A percentile compares a stretch with the other conserved stretches of the same genome.
phyloP scores from a whole-genome alignment of 805 yeast genomes.

The Debaryomyces hansenii region DNA sequence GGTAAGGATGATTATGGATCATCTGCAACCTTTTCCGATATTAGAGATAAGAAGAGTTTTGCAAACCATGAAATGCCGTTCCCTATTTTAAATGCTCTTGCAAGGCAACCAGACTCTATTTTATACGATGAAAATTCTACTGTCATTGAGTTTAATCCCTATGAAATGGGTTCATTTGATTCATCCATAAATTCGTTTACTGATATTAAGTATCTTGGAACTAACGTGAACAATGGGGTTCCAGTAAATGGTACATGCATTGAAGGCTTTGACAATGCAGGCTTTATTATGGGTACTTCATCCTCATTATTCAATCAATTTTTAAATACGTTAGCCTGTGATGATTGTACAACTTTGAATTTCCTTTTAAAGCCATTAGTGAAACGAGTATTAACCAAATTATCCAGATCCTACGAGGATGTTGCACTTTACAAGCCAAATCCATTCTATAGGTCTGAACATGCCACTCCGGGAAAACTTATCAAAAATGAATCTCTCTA shows the following conservation, averaged over 20 bases:
- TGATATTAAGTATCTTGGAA: slow-evolving; percentile 38
- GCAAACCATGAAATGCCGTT: slow-evolving; percentile 41
- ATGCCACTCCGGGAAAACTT: slow-evolving; percentile 26
- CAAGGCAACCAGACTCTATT: slow-evolving; percentile 32
- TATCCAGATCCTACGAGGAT: slow-evolving; percentile 28
- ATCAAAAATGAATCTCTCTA: slow-evolving; percentile 30
- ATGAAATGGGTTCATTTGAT: slow-evolving; percentile 44
- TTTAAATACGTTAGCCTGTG: slow-evolving; percentile 35
- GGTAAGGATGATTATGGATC: slow-evolving; percentile 23
- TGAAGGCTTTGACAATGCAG: slow-evolving; percentile 40
- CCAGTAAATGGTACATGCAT: slow-evolving; percentile 27
- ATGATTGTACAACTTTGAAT: slow-evolving; percentile 25
- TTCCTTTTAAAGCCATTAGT: slow-evolving; percentile 24
- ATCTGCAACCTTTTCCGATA: slow-evolving; percentile 32
- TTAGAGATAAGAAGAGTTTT: slow-evolving; percentile 26
- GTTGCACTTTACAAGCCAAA: slow-evolving; percentile 37
- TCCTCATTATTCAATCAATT: slow-evolving; percentile 40
- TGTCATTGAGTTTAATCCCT: slow-evolving; percentile 41
- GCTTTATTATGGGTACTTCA: slow-evolving; percentile 39
- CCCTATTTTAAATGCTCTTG: slow-evolving; percentile 37
- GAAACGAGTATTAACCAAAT: slow-evolving; percentile 20
- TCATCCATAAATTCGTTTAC: slow-evolving; percentile 37
- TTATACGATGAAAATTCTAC: slow-evolving; percentile 36
- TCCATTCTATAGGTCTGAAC: slow-evolving; percentile 34
- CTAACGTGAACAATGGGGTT: slow-evolving; percentile 30